These are phyloP conservation scores for Epichloe elymi DNA, from an alignment of 2,329 filamentous ascomycete species.

Conservation along the genomic window DNA sequence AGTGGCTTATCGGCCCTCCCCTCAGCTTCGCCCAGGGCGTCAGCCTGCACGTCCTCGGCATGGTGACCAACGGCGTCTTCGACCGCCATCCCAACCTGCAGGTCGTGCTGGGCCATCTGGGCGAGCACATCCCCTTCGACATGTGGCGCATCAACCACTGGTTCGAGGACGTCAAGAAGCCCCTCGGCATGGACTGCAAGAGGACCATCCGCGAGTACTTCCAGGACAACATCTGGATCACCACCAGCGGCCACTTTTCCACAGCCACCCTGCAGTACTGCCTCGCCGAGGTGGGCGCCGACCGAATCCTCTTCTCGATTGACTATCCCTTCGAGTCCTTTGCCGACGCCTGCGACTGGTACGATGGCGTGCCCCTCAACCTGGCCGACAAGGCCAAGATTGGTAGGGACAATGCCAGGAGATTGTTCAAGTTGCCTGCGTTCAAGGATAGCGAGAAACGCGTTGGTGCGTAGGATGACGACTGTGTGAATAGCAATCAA, in stretches of 20 bases:
- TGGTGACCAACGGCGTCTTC: constrained; percentile 37
- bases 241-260: constrained; percentile 43
- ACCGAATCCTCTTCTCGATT: constrained; percentile 38
- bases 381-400: constrained; percentile 24
- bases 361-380: constrained; percentile 23
- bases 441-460: constrained; percentile 18
- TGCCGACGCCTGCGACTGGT: constrained; percentile 28
- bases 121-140: constrained; percentile 36
- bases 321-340: constrained; percentile 40
- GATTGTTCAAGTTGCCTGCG: constrained; percentile 23
- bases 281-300: constrained; percentile 33
- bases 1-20: constrained; percentile 47
- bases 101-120: constrained; percentile 34
- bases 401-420: constrained; percentile 30
- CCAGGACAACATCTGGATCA: constrained; percentile 41
- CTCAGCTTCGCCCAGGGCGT: constrained; percentile 46
- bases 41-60: constrained; percentile 40
- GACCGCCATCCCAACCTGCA: constrained; percentile 32
- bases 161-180: constrained; percentile 43
- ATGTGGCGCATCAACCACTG: constrained; percentile 39
- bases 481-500: not conserved
- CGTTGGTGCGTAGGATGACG: constrained; percentile 1
- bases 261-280: constrained; percentile 37
- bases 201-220: constrained; percentile 40
- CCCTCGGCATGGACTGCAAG: constrained; percentile 32